These are phyloP conservation scores for Fibroporia radiculosa DNA, from an alignment of 768 basidiomycete genomes.

Conservation along the genomic window DNA sequence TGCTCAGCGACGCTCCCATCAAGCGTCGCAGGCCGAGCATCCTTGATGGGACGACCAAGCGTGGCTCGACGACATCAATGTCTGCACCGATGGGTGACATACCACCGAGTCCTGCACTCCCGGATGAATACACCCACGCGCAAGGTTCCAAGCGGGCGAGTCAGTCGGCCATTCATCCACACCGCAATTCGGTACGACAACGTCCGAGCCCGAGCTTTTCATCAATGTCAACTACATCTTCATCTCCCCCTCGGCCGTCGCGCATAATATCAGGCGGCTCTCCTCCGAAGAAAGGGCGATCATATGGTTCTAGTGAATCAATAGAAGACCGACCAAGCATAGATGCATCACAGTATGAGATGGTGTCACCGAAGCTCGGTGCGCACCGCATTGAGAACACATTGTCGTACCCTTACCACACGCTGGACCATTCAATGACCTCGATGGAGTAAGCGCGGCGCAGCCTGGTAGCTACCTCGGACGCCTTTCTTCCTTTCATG, in stretches of 20 bases:
- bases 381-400: slow-evolving; percentile 19
- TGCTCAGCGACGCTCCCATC: slow-evolving; percentile 32
- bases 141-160: slow-evolving; percentile 17
- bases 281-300: slow-evolving; percentile 26
- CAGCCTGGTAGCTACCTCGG: neutral
- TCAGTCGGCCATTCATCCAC: slow-evolving; percentile 14
- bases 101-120: slow-evolving; percentile 58
- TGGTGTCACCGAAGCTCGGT: slow-evolving; percentile 39
- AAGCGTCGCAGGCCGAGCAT: slow-evolving; percentile 40
- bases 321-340: slow-evolving; percentile 42
- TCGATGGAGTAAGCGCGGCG: slow-evolving; percentile 11
- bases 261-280: slow-evolving; percentile 10
- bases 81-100: slow-evolving; percentile 34
- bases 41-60: slow-evolving; percentile 25
- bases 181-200: slow-evolving; percentile 6
- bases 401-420: slow-evolving; percentile 53
- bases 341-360: slow-evolving; percentile 62
- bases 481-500: neutral
- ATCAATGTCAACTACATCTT: slow-evolving; percentile 11
- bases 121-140: slow-evolving; percentile 24
- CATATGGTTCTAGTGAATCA: slow-evolving; percentile 34
- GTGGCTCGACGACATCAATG: slow-evolving; percentile 24
- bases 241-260: slow-evolving; percentile 12
- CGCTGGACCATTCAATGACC: slow-evolving; percentile 33
- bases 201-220: slow-evolving; percentile 17